Evolutionary conservation across 1,139 yeast genomes (phyloP), one percentile per base, ranked within the genome.

Genomic region (Geotrichum armillariae): DNA sequence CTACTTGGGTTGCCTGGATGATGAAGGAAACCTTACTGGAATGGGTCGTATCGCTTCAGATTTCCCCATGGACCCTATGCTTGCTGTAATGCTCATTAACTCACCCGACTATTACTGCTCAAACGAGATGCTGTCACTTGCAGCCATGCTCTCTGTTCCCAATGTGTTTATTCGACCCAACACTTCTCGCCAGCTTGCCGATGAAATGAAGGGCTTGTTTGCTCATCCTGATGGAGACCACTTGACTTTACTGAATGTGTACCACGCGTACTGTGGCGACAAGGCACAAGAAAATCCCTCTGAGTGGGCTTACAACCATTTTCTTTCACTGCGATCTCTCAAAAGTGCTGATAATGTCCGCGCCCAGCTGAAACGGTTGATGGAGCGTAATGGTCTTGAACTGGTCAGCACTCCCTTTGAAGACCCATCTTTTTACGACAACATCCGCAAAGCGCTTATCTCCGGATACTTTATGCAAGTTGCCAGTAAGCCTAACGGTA

Each of bases 381-480:
- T 93, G 98, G 85, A 83, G 60, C 77, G 84, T 53, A 78, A 84
- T 62, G 94, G 87, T 60, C 72, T 93, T 55, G 87, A 83, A 54
- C 70, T 93, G 52, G 75, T 79, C 53, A 79, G 91, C 45, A 83
- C 89, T 1, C 83, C 87, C 39, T 82, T 72, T 59, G 89, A 84
- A 37, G 83, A 81, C 67, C 80, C 81, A 47, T 72, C 72, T 52
- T 68, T 66, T 53, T 90, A 85, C 67, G 81, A 78, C 58, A 85
- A 88, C 61, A 83, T 93, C 58, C 79, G 95, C 55, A 85, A 85
- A 67, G 96, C 99, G 0, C 72, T 93, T 51, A 79, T 89, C 7
- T 81, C 90, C n/a, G 99, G 99, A 1, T 91, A 90, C 68, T 93
- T 93, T 74, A 91, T 93, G 98, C 99, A 93, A 73, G 96, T 87